Conservation (phyloP, 768 basidiomycete genomes). For the Pleurotus ostreatus region DNA sequence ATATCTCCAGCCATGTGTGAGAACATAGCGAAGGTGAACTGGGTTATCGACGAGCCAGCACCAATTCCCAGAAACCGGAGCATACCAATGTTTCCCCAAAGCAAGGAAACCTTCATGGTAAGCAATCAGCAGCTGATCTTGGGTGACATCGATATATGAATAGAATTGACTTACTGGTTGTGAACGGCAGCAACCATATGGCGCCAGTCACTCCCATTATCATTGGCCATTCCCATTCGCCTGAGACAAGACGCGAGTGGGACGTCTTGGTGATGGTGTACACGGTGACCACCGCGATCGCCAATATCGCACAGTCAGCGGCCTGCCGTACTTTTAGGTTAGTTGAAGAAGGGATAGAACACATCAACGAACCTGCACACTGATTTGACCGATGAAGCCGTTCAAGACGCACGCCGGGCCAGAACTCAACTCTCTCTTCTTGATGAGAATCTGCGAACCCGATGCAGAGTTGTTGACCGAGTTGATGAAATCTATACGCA, state of each 20-base stretch:
- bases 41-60: constrained; percentile 14
- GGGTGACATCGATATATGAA: too few relatives aligned
- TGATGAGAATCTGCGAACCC: constrained; percentile 11
- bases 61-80: constrained; percentile 15
- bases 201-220: not conserved
- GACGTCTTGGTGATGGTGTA: constrained; percentile 11
- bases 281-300: constrained; percentile 14
- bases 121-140: constrained; percentile 1
- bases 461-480: constrained; percentile 8
- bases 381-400: constrained; percentile 1
- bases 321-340: constrained; percentile 1
- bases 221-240: constrained; percentile 6
- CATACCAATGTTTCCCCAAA: constrained; percentile 13
- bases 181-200: not conserved
- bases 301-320: constrained; percentile 13
- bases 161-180: not conserved
- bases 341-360: not conserved
- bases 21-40: constrained; percentile 10
- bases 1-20: constrained; percentile 14
- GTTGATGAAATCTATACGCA: constrained; percentile 11
- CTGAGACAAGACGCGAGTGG: not conserved
- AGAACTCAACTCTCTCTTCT: not conserved
- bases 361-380: not conserved
- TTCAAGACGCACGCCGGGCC: constrained; percentile 3
- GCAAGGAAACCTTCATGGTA: constrained; percentile 9